These are phyloP conservation scores for Colletotrichum sp. DNA, from an alignment of 2,329 filamentous ascomycete genomes.

Conservation along the genomic window DNA sequence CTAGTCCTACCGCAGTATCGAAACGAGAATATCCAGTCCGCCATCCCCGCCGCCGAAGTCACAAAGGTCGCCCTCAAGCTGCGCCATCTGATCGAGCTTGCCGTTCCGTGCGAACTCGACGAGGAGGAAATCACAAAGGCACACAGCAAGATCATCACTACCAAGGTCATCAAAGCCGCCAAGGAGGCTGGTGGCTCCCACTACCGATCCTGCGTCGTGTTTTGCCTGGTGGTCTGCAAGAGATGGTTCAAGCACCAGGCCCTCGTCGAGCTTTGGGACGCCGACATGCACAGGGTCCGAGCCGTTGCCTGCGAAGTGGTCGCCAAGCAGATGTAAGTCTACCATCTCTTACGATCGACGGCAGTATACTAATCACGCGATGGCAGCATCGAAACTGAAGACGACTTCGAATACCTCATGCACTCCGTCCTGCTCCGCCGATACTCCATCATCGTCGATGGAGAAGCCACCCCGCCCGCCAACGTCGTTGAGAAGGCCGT, in stretches of 20 bases:
- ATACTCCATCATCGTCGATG: slow-evolving; percentile 81
- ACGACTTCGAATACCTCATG: slow-evolving; percentile 79
- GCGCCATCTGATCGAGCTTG: slow-evolving; percentile 88
- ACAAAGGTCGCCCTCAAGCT: slow-evolving; percentile 89
- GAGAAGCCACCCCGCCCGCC: slow-evolving; percentile 72
- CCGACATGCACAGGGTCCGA: slow-evolving; percentile 79
- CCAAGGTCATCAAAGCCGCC: slow-evolving; percentile 79
- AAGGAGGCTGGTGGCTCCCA: slow-evolving; percentile 80
- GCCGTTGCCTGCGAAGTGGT: slow-evolving; percentile 89
- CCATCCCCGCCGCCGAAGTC: slow-evolving; percentile 78
- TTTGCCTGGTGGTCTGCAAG: slow-evolving; percentile 75
- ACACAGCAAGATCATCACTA: slow-evolving; percentile 86
- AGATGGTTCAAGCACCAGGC: slow-evolving; percentile 83
- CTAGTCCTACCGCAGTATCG: slow-evolving; percentile 71
- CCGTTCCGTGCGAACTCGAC: slow-evolving; percentile 89
- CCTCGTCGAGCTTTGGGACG: slow-evolving; percentile 86
- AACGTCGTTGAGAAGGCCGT: slow-evolving; percentile 95
- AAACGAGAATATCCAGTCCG: slow-evolving; percentile 64
- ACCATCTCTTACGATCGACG: neutral
- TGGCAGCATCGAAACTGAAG: slow-evolving; percentile 80
- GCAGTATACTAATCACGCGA: neutral
- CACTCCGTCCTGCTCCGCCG: slow-evolving; percentile 84
- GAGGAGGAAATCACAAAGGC: slow-evolving; percentile 75
- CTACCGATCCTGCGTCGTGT: slow-evolving; percentile 81
- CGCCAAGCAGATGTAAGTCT: slow-evolving; percentile 69